Percentiles rank a stretch among this genome's conserved stretches.
phyloP scores from a whole-genome alignment of 192 early-diverging fungal genomes.

The Irineochytrium annulatum region DNA sequence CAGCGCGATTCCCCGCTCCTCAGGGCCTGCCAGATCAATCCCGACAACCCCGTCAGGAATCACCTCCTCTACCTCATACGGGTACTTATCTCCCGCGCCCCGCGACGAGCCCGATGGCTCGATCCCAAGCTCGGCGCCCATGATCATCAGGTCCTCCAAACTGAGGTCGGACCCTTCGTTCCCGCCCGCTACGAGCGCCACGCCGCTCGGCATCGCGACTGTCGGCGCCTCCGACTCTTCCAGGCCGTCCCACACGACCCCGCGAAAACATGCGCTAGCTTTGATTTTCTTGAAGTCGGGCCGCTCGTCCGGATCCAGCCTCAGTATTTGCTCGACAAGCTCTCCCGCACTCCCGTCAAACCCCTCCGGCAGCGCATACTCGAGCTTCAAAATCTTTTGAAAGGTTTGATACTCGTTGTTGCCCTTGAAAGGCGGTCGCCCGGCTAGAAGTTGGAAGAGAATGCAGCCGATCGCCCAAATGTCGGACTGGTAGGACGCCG shows the following conservation, averaged over 20 bases:
- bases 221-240: background rate
- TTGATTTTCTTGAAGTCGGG: slow-evolving; percentile 59
- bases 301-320: slow-evolving; percentile 55
- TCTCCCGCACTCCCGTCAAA: slow-evolving; percentile 67
- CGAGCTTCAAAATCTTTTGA: slow-evolving; percentile 86
- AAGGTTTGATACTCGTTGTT: slow-evolving; percentile 95
- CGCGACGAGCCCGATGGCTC: too few species aligned
- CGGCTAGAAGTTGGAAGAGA: slow-evolving; percentile 84
- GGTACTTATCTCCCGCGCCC: background rate
- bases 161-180: background rate
- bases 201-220: background rate
- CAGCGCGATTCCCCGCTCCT: slow-evolving; percentile 23
- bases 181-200: background rate
- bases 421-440: slow-evolving; percentile 91
- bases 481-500: slow-evolving; percentile 49
- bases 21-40: background rate
- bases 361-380: slow-evolving; percentile 76
- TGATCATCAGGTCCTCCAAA: slow-evolving; percentile 5
- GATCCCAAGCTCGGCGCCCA: slow-evolving; percentile 4
- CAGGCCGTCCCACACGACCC: slow-evolving; percentile 60
- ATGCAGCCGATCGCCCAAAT: slow-evolving; percentile 78
- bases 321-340: slow-evolving; percentile 74
- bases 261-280: slow-evolving; percentile 69
- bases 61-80: background rate
- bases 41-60: too few species aligned